Percentiles rank a stretch among this genome's conserved stretches.
Conservation (phyloP, 2,329 filamentous ascomycete genomes). For the Talaromyces piceae region DNA sequence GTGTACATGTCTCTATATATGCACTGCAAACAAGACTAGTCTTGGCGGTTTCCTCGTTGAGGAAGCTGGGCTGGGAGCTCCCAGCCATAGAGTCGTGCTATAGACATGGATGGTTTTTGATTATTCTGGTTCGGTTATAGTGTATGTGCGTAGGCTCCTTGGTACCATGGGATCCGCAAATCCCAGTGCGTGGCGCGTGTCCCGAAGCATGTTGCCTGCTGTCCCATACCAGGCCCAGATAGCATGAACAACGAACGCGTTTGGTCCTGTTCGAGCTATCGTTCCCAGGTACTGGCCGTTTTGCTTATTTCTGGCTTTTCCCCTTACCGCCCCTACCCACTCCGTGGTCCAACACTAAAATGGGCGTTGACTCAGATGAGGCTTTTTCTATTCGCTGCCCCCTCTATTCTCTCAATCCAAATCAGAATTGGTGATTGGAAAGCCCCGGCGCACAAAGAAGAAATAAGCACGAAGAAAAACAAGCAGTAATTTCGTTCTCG, state of each 20-base stretch:
- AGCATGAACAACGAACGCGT: neutral
- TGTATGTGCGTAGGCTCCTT: neutral
- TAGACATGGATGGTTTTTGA: neutral
- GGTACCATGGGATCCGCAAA: neutral
- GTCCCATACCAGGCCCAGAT: neutral
- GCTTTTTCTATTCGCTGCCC: too few relatives aligned
- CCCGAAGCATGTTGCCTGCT: neutral
- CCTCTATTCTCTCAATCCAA: too few relatives aligned
- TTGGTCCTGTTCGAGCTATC: neutral
- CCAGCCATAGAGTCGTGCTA: constrained; percentile 1
- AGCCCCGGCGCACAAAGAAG: neutral
- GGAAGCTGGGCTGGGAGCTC: neutral
- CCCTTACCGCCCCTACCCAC: too few relatives aligned
- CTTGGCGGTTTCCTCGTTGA: neutral
- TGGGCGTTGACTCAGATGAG: too few relatives aligned
- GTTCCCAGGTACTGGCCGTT: too few relatives aligned
- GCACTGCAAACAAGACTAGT: constrained; percentile 1
- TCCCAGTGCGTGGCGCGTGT: neutral
- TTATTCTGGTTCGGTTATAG: neutral
- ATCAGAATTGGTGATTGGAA: neutral
- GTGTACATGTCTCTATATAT: neutral
- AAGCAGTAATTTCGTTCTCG: too few relatives aligned
- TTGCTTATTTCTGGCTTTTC: too few relatives aligned
- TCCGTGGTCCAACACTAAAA: too few relatives aligned
- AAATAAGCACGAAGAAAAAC: neutral